Evolutionary conservation across 2,329 filamentous ascomycete species (phyloP).

Genomic region (Fusarium anguioides): DNA sequence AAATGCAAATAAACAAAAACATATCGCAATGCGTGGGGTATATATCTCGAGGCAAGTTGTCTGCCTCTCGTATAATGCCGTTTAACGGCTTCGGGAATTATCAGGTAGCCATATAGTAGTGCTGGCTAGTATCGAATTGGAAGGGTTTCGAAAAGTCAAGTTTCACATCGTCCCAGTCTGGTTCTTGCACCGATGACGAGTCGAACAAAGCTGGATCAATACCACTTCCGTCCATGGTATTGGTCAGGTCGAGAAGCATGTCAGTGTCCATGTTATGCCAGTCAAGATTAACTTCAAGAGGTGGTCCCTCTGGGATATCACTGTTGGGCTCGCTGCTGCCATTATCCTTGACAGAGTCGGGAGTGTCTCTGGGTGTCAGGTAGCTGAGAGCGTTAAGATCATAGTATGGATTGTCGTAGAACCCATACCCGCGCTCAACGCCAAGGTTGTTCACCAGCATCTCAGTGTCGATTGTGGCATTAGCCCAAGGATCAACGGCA

Average conservation of each 20-base stretch:
- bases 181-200: conserved; percentile 29
- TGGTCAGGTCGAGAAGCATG: conserved; percentile 57
- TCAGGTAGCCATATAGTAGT: conserved; percentile 50
- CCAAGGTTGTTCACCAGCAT: conserved; percentile 51
- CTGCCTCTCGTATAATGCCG: conserved; percentile 3
- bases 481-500: conserved; percentile 51
- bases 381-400: conserved; percentile 64
- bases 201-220: conserved; percentile 48
- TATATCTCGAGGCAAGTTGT: conserved; percentile 36
- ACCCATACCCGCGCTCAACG: conserved; percentile 47
- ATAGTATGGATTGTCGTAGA: conserved; percentile 48
- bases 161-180: conserved; percentile 63
- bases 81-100: conserved; percentile 14
- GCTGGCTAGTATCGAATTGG: conserved; percentile 58
- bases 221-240: conserved; percentile 36
- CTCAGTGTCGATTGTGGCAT: conserved; percentile 64
- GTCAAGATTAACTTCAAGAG: conserved; percentile 63
- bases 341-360: conserved; percentile 71
- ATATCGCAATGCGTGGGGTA: conserved; percentile 43
- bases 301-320: conserved; percentile 67
- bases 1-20: conserved; percentile 27
- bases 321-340: conserved; percentile 70
- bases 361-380: conserved; percentile 72
- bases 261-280: conserved; percentile 62
- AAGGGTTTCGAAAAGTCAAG: conserved; percentile 65